These are phyloP conservation scores for Letharia lupina DNA, from an alignment of 495 filamentous ascomycete species.

Conservation along the genomic window DNA sequence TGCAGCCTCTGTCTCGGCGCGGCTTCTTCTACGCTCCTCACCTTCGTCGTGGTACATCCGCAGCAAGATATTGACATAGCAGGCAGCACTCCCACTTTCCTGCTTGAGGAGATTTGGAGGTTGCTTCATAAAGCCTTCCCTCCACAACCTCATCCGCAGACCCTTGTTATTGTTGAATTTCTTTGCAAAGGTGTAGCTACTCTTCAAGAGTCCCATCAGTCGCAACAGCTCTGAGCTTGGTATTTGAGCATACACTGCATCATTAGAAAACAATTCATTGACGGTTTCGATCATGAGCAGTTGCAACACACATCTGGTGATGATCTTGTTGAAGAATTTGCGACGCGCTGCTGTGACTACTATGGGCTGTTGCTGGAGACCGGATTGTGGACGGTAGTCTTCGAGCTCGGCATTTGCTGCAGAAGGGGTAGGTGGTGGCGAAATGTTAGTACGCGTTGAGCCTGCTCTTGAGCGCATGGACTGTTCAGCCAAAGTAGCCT, in stretches of 20 bases:
- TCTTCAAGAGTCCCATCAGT: slow-evolving; percentile 87
- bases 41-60: slow-evolving; percentile 92
- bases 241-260: slow-evolving; percentile 88
- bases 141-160: slow-evolving; percentile 84
- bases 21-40: slow-evolving; percentile 68
- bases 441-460: slow-evolving; percentile 16
- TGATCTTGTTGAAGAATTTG: slow-evolving; percentile 98
- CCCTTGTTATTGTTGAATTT: slow-evolving; percentile 97
- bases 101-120: slow-evolving; percentile 98
- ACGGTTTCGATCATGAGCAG: slow-evolving; percentile 99
- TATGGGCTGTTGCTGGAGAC: slow-evolving; percentile 74
- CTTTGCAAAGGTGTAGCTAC: slow-evolving; percentile 90
- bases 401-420: slow-evolving; percentile 53
- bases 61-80: slow-evolving; percentile 88
- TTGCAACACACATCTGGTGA: slow-evolving; percentile 96
- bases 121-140: slow-evolving; percentile 99
- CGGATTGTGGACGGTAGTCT: slow-evolving; percentile 72
- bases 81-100: slow-evolving; percentile 83
- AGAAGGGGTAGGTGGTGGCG: slow-evolving; percentile 15
- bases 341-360: slow-evolving; percentile 86
- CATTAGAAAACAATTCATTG: slow-evolving; percentile 95
- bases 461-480: slow-evolving; percentile 8
- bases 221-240: slow-evolving; percentile 80
- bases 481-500: slow-evolving; percentile 17
- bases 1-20: slow-evolving; percentile 75